Conservation (phyloP, 75 land plant genomes). For the Chamaecyparis obtusa region DNA sequence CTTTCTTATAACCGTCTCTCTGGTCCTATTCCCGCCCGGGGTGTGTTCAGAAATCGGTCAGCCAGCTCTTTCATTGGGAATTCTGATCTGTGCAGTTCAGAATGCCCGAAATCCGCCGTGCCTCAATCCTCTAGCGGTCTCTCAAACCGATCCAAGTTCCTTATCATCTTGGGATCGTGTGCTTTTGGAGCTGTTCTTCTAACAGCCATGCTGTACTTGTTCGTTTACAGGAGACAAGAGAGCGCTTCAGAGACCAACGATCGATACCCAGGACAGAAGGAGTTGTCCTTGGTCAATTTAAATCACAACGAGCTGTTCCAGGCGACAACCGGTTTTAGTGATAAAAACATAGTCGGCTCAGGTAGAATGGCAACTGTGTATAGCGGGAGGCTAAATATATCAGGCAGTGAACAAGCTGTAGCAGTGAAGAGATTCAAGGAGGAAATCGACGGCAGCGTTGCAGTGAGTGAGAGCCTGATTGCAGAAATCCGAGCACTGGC, state of each 20-base stretch:
- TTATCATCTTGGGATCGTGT: neutral
- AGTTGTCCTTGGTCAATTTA: neutral
- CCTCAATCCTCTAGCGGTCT: neutral
- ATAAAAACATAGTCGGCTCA: neutral
- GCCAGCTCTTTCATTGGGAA: conserved; percentile 25
- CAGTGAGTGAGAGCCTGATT: neutral
- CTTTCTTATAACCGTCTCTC: conserved; percentile 22
- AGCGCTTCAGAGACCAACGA: too few relatives aligned
- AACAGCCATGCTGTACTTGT: neutral
- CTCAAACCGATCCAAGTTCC: neutral
- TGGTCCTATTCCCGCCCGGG: conserved; percentile 26
- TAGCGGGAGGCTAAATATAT: neutral
- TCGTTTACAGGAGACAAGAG: neutral
- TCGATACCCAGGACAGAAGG: neutral
- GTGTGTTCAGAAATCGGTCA: conserved; percentile 11
- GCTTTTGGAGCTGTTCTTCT: neutral
- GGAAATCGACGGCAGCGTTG: neutral
- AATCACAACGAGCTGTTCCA: neutral
- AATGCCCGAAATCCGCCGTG: conserved; percentile 3
- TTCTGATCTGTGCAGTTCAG: conserved; percentile 18
- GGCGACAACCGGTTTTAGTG: neutral
- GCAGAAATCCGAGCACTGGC: neutral
- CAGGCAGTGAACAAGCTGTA: neutral
- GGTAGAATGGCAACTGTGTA: neutral
- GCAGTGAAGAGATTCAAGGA: neutral